Percentiles rank a stretch among this genome's conserved stretches.
phyloP scores from a whole-genome alignment of 2,329 filamentous ascomycete species.

The Sarocladium kiliense region DNA sequence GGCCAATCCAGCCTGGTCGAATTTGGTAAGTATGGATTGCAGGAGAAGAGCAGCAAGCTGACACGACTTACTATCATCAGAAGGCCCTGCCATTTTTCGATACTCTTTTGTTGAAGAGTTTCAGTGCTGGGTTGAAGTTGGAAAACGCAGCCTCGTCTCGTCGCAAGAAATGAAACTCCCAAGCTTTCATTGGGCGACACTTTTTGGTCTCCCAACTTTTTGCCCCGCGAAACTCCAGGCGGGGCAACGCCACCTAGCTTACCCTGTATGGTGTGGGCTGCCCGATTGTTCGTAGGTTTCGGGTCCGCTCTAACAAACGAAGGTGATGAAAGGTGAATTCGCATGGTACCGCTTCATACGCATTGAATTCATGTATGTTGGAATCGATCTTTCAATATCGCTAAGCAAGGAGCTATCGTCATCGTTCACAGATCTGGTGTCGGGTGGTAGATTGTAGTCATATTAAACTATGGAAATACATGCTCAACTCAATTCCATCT shows the following conservation, averaged over 20 bases:
- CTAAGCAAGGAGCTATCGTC: too few relatives aligned
- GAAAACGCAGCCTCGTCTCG: background rate
- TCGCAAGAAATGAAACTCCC: background rate
- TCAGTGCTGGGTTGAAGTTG: background rate
- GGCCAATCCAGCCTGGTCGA: constrained; percentile 2
- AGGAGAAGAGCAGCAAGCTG: background rate
- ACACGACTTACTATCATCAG: background rate
- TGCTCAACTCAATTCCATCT: too few relatives aligned
- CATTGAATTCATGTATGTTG: too few relatives aligned
- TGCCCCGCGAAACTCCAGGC: background rate
- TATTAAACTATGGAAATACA: too few relatives aligned
- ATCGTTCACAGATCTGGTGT: too few relatives aligned
- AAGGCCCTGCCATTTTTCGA: background rate
- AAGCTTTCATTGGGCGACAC: background rate
- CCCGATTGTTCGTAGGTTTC: too few relatives aligned
- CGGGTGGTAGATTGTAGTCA: too few relatives aligned
- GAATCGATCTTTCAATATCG: too few relatives aligned
- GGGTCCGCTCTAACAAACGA: too few relatives aligned
- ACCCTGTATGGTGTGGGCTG: constrained; percentile 1
- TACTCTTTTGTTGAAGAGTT: background rate
- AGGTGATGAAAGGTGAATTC: too few relatives aligned
- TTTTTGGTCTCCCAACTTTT: constrained; percentile 3
- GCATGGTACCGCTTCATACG: too few relatives aligned
- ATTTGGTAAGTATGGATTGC: background rate
- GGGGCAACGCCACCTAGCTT: background rate